Conservation (phyloP, 768 basidiomycete genomes). For the Pluteus cervinus region DNA sequence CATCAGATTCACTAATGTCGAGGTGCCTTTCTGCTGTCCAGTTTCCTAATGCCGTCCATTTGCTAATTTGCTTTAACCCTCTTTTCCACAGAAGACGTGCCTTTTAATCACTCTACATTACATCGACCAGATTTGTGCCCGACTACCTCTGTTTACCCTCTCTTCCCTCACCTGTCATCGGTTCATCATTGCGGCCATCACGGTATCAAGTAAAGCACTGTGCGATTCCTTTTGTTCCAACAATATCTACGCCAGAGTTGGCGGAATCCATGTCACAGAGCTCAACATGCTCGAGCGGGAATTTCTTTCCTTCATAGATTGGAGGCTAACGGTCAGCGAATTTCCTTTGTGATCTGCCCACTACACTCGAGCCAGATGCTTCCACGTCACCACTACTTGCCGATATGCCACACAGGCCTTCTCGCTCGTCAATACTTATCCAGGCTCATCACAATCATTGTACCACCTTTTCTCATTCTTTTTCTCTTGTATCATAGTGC, state of each 20-base stretch:
- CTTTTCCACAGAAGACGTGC: slow-evolving; percentile 54
- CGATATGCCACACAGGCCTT: neutral
- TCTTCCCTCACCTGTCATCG: slow-evolving; percentile 97
- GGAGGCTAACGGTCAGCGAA: slow-evolving; percentile 83
- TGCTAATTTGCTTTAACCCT: slow-evolving; percentile 6
- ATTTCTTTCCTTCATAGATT: slow-evolving; percentile 87
- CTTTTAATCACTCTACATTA: slow-evolving; percentile 82
- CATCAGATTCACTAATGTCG: slow-evolving; percentile 91
- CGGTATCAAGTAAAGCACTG: slow-evolving; percentile 89
- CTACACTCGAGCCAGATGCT: too few relatives aligned
- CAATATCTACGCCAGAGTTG: slow-evolving; percentile 91
- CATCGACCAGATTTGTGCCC: slow-evolving; percentile 89
- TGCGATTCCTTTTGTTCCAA: slow-evolving; percentile 97
- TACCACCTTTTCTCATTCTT: slow-evolving; percentile 20
- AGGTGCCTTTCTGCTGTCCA: slow-evolving; percentile 45
- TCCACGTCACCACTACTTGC: slow-evolving; percentile 9
- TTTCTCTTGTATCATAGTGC: slow-evolving; percentile 55
- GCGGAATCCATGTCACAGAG: slow-evolving; percentile 87
- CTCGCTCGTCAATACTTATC: neutral
- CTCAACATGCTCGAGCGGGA: slow-evolving; percentile 94
- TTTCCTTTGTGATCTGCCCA: slow-evolving; percentile 20
- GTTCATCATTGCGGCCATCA: slow-evolving; percentile 91
- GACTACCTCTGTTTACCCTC: slow-evolving; percentile 84
- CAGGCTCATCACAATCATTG: slow-evolving; percentile 1
- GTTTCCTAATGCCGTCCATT: slow-evolving; percentile 6